These are phyloP conservation scores for Neonectria hederae DNA, from an alignment of 2,329 filamentous ascomycete species.

Conservation along the genomic window DNA sequence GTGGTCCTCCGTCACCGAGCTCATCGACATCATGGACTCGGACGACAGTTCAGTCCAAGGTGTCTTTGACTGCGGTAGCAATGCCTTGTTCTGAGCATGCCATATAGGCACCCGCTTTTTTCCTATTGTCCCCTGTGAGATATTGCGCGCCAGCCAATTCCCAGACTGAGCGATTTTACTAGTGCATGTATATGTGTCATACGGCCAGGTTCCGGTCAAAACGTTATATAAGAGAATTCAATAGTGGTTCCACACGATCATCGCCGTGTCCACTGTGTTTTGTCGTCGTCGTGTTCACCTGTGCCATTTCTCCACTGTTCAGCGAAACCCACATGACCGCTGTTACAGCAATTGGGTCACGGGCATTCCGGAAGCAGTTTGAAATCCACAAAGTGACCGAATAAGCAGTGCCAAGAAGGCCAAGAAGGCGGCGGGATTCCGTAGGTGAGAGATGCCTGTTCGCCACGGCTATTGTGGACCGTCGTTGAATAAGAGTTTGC, in stretches of 20 bases:
- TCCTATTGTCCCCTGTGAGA: slow-evolving; percentile 11
- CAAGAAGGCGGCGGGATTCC: slow-evolving; percentile 7
- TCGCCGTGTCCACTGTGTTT: slow-evolving; percentile 25
- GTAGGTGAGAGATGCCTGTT: slow-evolving; percentile 16
- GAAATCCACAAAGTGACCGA: slow-evolving; percentile 35
- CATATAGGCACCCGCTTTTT: slow-evolving; percentile 26
- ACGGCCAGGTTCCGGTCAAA: slow-evolving; percentile 27
- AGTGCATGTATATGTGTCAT: slow-evolving; percentile 40
- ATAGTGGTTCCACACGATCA: slow-evolving; percentile 35
- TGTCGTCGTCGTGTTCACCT: slow-evolving; percentile 11
- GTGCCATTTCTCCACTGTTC: slow-evolving; percentile 11
- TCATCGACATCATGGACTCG: slow-evolving; percentile 45
- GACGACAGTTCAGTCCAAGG: slow-evolving; percentile 42
- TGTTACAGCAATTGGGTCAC: slow-evolving; percentile 22
- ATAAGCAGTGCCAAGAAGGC: slow-evolving; percentile 12
- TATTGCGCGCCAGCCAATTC: slow-evolving; percentile 23
- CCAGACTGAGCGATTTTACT: slow-evolving; percentile 30
- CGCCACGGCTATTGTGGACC: slow-evolving; percentile 34
- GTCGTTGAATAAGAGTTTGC: slow-evolving; percentile 45
- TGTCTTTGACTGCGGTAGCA: slow-evolving; percentile 48
- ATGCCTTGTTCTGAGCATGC: slow-evolving; percentile 45
- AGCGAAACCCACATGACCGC: slow-evolving; percentile 14
- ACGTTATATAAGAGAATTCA: slow-evolving; percentile 45
- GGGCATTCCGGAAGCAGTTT: slow-evolving; percentile 29
- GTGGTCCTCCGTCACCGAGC: slow-evolving; percentile 47